These are phyloP conservation scores for Russula foetens DNA, from an alignment of 768 basidiomycete genomes.

Conservation along the genomic window DNA sequence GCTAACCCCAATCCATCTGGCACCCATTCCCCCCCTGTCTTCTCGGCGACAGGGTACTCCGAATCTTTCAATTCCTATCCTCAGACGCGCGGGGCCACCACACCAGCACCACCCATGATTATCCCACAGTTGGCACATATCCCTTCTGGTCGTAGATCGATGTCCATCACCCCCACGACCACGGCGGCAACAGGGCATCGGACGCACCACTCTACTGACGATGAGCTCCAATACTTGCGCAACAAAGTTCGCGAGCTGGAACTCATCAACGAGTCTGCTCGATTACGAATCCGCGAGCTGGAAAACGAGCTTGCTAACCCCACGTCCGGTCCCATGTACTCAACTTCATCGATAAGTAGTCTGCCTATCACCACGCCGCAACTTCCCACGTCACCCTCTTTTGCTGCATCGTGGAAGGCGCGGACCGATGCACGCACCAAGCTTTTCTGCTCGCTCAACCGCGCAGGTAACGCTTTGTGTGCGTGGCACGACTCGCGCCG, in stretches of 20 bases:
- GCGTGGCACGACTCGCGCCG: constrained; percentile 87
- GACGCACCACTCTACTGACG: constrained; percentile 29
- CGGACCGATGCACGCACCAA: constrained; percentile 68
- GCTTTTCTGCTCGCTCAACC: constrained; percentile 72
- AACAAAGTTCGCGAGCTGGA: constrained; percentile 57
- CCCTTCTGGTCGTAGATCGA: constrained; percentile 23
- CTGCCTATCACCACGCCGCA: constrained; percentile 28
- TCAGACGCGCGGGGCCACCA: constrained; percentile 10
- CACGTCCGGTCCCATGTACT: constrained; percentile 18
- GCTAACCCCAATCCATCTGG: constrained; percentile 17
- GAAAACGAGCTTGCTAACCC: constrained; percentile 37
- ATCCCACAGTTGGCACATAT: constrained; percentile 19
- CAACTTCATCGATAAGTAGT: constrained; percentile 20
- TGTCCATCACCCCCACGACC: constrained; percentile 22
- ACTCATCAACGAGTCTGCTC: constrained; percentile 44
- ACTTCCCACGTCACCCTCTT: constrained; percentile 34
- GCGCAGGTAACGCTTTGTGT: constrained; percentile 82
- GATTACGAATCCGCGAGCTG: constrained; percentile 40
- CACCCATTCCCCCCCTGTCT: constrained; percentile 14
- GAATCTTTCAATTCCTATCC: constrained; percentile 17
- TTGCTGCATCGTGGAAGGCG: constrained; percentile 57
- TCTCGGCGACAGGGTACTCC: constrained; percentile 16
- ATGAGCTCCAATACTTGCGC: constrained; percentile 48
- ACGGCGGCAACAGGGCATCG: constrained; percentile 21
- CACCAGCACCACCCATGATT: constrained; percentile 6